Conservation (phyloP, 768 basidiomycete species). For the Hortiboletus flavorubellus region DNA sequence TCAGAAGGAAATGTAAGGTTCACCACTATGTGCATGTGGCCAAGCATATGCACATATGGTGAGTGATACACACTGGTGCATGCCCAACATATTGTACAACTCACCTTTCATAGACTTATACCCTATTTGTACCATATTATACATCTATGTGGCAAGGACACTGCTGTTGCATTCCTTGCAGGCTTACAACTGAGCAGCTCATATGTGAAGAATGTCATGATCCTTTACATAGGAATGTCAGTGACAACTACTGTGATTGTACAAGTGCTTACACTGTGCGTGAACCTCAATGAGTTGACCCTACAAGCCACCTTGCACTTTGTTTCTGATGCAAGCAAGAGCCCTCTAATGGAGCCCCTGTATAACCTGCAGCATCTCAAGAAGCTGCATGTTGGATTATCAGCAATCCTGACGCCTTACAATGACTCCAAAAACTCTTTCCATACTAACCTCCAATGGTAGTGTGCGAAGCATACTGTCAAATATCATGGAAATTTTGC, state of each 20-base stretch:
- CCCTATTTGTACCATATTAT: not conserved
- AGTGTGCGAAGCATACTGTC: too few species aligned
- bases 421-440: too few species aligned
- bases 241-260: not conserved
- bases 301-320: not conserved
- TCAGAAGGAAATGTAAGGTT: not conserved
- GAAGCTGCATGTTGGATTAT: not conserved
- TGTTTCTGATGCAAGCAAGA: not conserved
- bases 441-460: too few species aligned
- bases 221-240: not conserved
- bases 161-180: not conserved
- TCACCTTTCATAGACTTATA: not conserved
- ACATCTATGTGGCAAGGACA: not conserved
- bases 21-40: not conserved
- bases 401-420: too few species aligned
- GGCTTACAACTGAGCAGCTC: not conserved
- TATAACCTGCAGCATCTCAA: not conserved
- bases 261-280: not conserved
- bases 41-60: not conserved
- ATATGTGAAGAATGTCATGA: not conserved
- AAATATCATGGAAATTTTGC: too few species aligned
- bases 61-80: not conserved
- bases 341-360: not conserved
- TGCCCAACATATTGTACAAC: not conserved
- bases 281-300: not conserved